Conservation (phyloP, 345 rosid species). For the Physaria fendleri region DNA sequence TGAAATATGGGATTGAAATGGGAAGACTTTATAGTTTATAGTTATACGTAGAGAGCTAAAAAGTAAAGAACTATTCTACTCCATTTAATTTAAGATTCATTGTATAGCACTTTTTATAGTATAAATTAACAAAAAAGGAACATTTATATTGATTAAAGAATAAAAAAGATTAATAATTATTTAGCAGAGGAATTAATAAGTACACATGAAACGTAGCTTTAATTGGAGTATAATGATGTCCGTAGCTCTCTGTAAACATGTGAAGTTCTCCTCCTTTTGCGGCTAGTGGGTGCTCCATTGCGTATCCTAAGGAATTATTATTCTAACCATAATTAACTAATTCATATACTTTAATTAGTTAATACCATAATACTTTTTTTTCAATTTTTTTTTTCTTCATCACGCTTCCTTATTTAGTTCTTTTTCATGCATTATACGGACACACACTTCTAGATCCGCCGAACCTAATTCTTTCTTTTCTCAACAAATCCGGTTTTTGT, state of each 20-base stretch:
- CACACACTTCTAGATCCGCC: conserved; percentile 14
- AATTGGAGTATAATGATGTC: conserved; percentile 38
- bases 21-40: conserved; percentile 1
- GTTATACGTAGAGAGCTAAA: conserved; percentile 23
- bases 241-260: conserved; percentile 34
- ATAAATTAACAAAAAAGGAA: neutral
- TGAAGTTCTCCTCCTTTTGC: conserved; percentile 35
- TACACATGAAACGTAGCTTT: conserved; percentile 35
- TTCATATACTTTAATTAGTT: neutral
- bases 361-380: neutral
- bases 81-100: conserved; percentile 21
- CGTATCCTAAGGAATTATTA: conserved; percentile 18
- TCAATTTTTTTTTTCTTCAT: too few relatives aligned
- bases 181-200: conserved; percentile 3
- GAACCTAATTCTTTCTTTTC: conserved; percentile 16
- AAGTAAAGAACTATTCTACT: conserved; percentile 29
- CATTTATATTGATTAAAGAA: neutral
- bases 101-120: conserved; percentile 21
- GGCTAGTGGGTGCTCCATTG: conserved; percentile 38
- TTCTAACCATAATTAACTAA: conserved; percentile 3
- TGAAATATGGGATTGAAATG: neutral
- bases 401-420: too few relatives aligned
- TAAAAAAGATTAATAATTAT: neutral
- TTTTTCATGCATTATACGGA: conserved; percentile 21
- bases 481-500: too few relatives aligned